Evolutionary conservation across 73 alveolate genomes (phyloP), one percentile per base, ranked within the genome.

Genomic region (Halteria grandinella): DNA sequence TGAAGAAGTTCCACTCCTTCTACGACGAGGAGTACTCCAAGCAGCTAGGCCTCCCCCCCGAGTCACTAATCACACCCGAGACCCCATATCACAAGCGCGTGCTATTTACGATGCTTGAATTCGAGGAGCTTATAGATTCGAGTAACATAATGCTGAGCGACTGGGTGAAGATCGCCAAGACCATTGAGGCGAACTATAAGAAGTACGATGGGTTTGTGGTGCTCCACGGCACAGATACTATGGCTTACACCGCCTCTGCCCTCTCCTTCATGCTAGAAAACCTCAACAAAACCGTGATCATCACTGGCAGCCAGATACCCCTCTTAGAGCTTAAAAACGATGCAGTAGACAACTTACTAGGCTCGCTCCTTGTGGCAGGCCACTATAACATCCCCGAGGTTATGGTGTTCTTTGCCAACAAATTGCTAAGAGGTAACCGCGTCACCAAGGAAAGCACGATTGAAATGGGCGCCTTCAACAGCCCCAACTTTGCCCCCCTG

Each of bases 211-310:
- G 98, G 24, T 94, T 96, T 50, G 92, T 94, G n/a, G 86, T 95
- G 14, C 58, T 94, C 8, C 99, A 93, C 76, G 98, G 98, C 14
- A 88, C 99, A 28, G 99, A 97, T 60, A 97, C 99, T 4, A 93
- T 97, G 98, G 97, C 99, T 25, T 97, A 94, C 86, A 97, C 99
- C 7, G 98, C 99, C 24, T 87, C 99, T 12, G 98, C 97, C 45
- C 82, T 97, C 28, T 93, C 98, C 33, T 96, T 96, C 69, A 96
- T 96, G 98, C 90, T 97, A 1, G 94, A 97, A 70, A 78, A 95
- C 40, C 80, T 95, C 18, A 63, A 58, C 24, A 95, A 95, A 63
- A 84, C 98, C 0, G 98, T 95, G 25, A 77, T 93, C 32, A 32
- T 95, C 11, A 95, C 99, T 41, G 99, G 99, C 7, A 51, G 92